Percentiles rank a stretch among this genome's conserved stretches.
Evolutionary conservation across 83 land plant species (phyloP).

Genomic region (Isoetes engelmannii): DNA sequence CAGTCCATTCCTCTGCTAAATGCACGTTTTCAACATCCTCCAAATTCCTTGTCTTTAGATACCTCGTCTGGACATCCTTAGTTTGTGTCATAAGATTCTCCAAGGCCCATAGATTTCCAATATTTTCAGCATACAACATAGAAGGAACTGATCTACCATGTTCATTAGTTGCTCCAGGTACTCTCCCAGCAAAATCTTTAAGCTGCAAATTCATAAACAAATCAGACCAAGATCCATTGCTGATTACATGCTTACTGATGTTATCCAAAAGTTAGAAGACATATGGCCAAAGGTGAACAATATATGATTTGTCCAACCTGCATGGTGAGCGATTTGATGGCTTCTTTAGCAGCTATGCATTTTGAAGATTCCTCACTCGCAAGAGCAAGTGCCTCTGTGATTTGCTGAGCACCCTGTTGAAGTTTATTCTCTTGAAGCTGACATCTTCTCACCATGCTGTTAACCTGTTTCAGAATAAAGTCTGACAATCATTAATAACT

Average conservation of each 20-base stretch:
- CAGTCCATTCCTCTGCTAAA: too few species aligned
- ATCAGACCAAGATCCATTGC: neutral
- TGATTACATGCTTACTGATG: neutral
- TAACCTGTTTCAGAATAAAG: neutral
- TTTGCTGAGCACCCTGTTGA: neutral
- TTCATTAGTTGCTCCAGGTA: conserved; percentile 18
- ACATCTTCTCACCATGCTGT: neutral
- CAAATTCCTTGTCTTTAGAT: too few species aligned
- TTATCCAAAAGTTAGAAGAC: neutral
- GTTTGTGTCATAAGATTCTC: too few species aligned
- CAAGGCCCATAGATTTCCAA: too few species aligned
- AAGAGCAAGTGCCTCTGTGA: neutral
- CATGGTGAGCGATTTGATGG: neutral
- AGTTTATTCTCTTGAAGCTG: neutral
- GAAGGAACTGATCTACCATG: conserved; percentile 13
- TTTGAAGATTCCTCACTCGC: neutral
- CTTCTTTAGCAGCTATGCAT: neutral
- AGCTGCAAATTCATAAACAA: conserved; percentile 16
- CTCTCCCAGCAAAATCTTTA: conserved; percentile 32
- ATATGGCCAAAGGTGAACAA: conserved; percentile 4
- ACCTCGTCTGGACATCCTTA: too few species aligned
- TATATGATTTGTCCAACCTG: neutral
- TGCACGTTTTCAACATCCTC: too few species aligned
- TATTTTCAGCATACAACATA: too few species aligned
- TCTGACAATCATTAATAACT: neutral